Base-by-base conservation (phyloP, 371 early-diverging fungal species). In the Apophysomyces ossiformis region DNA sequence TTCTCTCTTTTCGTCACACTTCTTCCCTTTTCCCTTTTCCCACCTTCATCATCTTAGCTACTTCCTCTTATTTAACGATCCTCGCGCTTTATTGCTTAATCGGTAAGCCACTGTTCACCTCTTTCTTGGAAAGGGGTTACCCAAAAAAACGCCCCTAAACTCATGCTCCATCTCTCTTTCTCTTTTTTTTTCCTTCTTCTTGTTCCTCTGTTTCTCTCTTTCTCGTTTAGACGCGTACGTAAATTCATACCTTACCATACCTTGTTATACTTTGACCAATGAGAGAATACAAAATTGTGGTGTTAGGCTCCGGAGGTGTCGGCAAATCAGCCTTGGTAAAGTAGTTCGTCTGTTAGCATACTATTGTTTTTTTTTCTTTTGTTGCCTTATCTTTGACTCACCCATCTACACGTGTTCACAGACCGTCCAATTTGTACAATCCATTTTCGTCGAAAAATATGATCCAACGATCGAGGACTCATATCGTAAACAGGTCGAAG, bases 271-370 rank as follows among this genome's bases (percentile, higher is more conserved):
- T 46, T 26, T 39, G 58, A 47, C 18, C 39, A 65, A 88, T 88
- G 86, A 81, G 83, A 76, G 95, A 95, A 81, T 93, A 93, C 82
- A 93, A 93, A 70, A 83, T 95, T 41, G 95, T 95, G 26, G 93
- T 95, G 39, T 77, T 95, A n/a, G 95, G 95, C 26, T 91, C 93
- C 26, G 95, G 93, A 44, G 95, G 93, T 84, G 95, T 95, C 61
- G 95, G 95, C 2, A 95, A 95, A 73, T 93, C 93, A 13, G 93
- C 95, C 1, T 69, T 95, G 87, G 94, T 94, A 86, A 72, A 71
- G 93, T 21, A 79, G 90, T 58, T 91, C 93, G 62, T 11, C 41
- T 83, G 93, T 66, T 88, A 92, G 39, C 63, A 18, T 80, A 90
- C 41, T 13, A 64, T 69, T 77, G 57, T 73, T 88, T 41, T 68